Evolutionary conservation across 2,329 filamentous ascomycete species (phyloP), one percentile per base, ranked within the genome.

Genomic region (Sporothrix phasma): DNA sequence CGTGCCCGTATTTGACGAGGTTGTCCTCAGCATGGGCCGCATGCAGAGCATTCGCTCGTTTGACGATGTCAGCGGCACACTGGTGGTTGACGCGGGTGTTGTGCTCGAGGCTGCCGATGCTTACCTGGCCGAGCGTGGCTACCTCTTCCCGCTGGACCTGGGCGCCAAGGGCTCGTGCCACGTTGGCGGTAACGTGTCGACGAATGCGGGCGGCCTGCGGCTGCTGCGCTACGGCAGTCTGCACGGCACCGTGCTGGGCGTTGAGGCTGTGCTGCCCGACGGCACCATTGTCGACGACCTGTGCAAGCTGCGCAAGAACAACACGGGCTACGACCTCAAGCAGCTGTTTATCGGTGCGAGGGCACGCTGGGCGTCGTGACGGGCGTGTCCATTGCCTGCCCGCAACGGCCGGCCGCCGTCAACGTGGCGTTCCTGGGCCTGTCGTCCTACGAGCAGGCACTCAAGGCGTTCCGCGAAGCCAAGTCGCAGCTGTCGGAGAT

Each of bases 101-200:
- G 91, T 99, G 66, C 83, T 99, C 15, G 94, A 99, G 77, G 83
- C 87, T 3, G 92, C 89, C 5, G 94, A 99, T 76, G 86, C 88
- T 70, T 94, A 88, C 73, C 82, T 99, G 51, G 90, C 89, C 5
- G 85, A 95, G 74, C 86, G 84, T 69, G 86, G 87, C 58, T 88
- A 97, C 77, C 88, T 99, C 71, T 99, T 97, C 78, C 94, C 94
- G 22, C 82, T 99, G 53, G 95, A 99, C 73, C 84, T 99, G n/a
- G 95, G 93, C 62, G 94, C 94, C 15, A 99, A 99, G 78, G 94
- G 94, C 2, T 96, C 91, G 6, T 97, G 94, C 76, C 92, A 97
- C 66, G 88, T 99, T 68, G 94, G 95, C 69, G 94, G 94, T 60
- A 99, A 97, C 74, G 88, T 99, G 8, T 88, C 94, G 5, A 97